A percentile compares a stretch with the other conserved stretches of the same genome.
Evolutionary conservation across 1,284 basidiomycete species (phyloP).

Genomic region (Rhodotorula sp.): DNA sequence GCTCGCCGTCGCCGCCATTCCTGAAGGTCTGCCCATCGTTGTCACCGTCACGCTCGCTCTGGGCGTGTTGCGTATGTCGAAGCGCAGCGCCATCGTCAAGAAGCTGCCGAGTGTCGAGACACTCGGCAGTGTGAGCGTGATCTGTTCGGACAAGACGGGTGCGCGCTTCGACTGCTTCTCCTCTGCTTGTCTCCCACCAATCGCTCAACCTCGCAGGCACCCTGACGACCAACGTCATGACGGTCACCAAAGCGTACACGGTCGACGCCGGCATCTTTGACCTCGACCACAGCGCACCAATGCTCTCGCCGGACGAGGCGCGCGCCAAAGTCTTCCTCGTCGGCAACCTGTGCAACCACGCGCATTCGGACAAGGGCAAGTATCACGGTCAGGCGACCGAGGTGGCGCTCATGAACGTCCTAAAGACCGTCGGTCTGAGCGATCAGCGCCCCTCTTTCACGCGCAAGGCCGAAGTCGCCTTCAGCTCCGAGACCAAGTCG

Average conservation of each 20-base stretch:
- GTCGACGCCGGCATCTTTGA: constrained; percentile 73
- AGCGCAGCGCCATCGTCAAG: constrained; percentile 93
- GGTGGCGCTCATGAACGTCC: constrained; percentile 82
- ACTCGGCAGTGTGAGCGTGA: constrained; percentile 88
- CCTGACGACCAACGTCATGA: constrained; percentile 92
- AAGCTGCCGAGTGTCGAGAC: constrained; percentile 94
- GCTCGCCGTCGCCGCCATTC: constrained; percentile 93
- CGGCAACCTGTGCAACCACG: constrained; percentile 60
- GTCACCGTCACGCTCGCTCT: constrained; percentile 95
- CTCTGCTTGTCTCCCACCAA: background rate
- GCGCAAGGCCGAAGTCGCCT: constrained; percentile 76
- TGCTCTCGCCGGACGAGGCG: constrained; percentile 36
- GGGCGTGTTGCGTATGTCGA: constrained; percentile 90
- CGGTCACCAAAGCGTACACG: constrained; percentile 81
- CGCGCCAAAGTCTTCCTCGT: constrained; percentile 61
- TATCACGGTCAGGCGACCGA: constrained; percentile 90
- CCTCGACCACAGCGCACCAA: constrained; percentile 53
- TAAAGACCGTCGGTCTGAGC: constrained; percentile 67
- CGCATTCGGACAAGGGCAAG: constrained; percentile 66
- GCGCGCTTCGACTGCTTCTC: constrained; percentile 14
- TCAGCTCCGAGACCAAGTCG: constrained; percentile 88
- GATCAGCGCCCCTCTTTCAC: constrained; percentile 73
- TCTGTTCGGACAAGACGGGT: constrained; percentile 98
- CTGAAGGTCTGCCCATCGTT: constrained; percentile 94
- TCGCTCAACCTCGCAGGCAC: constrained; percentile 63